Base-by-base conservation (phyloP, 176 grass and related monocot species). In the Coix lacrymajobi region DNA sequence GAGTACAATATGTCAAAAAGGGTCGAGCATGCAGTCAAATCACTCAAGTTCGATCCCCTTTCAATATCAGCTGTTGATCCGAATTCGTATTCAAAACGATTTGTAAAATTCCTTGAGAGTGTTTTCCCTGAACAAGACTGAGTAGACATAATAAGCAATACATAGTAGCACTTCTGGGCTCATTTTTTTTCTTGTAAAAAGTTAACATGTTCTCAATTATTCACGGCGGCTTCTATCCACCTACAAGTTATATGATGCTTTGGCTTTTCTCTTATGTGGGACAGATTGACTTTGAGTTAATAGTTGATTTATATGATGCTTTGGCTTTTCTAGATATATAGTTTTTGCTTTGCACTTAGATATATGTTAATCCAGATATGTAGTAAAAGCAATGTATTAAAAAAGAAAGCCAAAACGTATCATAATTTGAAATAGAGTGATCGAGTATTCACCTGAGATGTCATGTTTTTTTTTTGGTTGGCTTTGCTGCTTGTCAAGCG, bases 1-100 rank as follows among this genome's bases (percentile, higher is more conserved):
- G 93, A 88, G 79, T 99, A 94, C 71, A 94, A 96, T 54, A 54
- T 92, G 79, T 90, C 89, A n/a, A 99, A 99, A 80, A 88, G 90
- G 73, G 89, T 88, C 1, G 93, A 99, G 22, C 97, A 96, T 72
- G 83, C 89, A 26, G 89, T 86, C 25, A 99, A 99, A 73, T 99
- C 93, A 7, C 83, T 99, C 33, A 99, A 96, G 81, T 94, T 93
- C 7, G 93, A 99, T 26, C 97, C 97, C 0, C 76, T 90, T 30
- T 90, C 93, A 25, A 96, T 99, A 82, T 96, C 97, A 82, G 81
- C 87, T 15, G 85, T 96, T 54, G 93, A 99, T 66, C 96, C 91
- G 2, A 87, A 74, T 52, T 84, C 83, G 44, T 99, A 96, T 71
- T 85, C 89, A 3, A 90, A 90, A 81, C 87, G 97, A 81, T 99